Evolutionary conservation across 2,329 filamentous ascomycete genomes (phyloP).

Genomic region (Penicillium sp.): DNA sequence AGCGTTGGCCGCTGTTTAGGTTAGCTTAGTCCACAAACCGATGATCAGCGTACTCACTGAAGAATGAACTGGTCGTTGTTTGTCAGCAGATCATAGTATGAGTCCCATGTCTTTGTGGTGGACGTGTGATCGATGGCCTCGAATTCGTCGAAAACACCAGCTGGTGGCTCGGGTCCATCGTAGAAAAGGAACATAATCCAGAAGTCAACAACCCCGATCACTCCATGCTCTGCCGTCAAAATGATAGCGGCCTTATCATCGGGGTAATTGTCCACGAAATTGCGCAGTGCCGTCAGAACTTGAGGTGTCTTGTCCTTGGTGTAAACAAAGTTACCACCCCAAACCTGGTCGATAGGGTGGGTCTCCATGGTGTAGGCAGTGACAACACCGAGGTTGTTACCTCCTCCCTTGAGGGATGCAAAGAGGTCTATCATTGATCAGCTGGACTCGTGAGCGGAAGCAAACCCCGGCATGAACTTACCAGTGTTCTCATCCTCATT

Average conservation of each 20-base stretch:
- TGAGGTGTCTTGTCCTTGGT: slow-evolving; percentile 37
- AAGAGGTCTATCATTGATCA: slow-evolving; percentile 38
- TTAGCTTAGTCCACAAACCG: neutral
- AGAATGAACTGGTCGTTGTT: slow-evolving; percentile 45
- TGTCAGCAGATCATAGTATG: slow-evolving; percentile 48
- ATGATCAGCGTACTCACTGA: slow-evolving; percentile 13
- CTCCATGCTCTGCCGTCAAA: slow-evolving; percentile 53
- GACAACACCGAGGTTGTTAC: slow-evolving; percentile 48
- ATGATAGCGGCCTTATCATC: slow-evolving; percentile 64
- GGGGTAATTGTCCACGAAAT: slow-evolving; percentile 49
- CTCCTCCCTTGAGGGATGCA: slow-evolving; percentile 44
- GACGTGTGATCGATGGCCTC: slow-evolving; percentile 50
- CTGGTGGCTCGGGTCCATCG: slow-evolving; percentile 56
- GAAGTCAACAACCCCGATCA: slow-evolving; percentile 45
- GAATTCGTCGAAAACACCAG: slow-evolving; percentile 59
- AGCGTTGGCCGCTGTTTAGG: slow-evolving; percentile 36
- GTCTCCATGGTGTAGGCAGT: slow-evolving; percentile 40
- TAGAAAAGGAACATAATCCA: slow-evolving; percentile 67
- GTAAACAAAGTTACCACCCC: slow-evolving; percentile 52
- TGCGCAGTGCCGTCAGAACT: slow-evolving; percentile 33
- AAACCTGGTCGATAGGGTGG: slow-evolving; percentile 39
- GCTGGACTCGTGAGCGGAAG: neutral
- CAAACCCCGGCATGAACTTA: slow-evolving; percentile 7
- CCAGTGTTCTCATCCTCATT: slow-evolving; percentile 36
- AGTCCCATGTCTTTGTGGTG: slow-evolving; percentile 48